Evolutionary conservation across 2,329 filamentous ascomycete genomes (phyloP), one percentile per base, ranked within the genome.

Genomic region (Cladosporium colombiae): DNA sequence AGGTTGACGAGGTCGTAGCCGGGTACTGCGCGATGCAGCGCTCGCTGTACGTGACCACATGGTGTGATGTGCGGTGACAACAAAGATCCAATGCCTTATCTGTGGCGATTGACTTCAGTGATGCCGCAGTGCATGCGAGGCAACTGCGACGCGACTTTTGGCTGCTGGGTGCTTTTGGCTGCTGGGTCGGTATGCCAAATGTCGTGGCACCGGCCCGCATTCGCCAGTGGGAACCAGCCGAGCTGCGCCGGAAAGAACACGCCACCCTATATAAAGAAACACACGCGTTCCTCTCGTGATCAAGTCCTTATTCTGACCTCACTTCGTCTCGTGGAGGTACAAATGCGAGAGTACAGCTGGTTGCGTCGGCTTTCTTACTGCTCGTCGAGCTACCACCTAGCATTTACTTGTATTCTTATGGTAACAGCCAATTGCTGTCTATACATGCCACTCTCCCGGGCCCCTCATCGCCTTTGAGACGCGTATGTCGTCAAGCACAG

Each of bases 1-100:
- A 18, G 53, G 69, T 58, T 67, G 64, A 21, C 60, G 57, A n/a
- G 52, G 29, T 18, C 58, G 52, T 23, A 62, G 25, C 11, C 64
- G 49, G 29, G 18, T 14, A 55, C 50, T 49, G 49, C 57, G 64
- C 18, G 29, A 31, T 55, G 61, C 50, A 46, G 61, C 50, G 8
- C 23, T 63, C 18, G 61, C 61, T 56, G 50, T 44, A 18, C 61
- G 61, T 31, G 61, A 37, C 61, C 61, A 63, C 61, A 59, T 59
- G 35, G n/a, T 27, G n/a, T 40, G 23, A 27, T 57, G 33, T 57
- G 55, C 6, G 33, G 29, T 40, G n/a, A 44, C 18, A n/a, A 44
- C 37, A 18, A 40, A 35, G 11, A 23, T 35, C 29, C 23, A 31
- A 18, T 57, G 31, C 52, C 25, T 55, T 33, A 21, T 57, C 33